Evolutionary conservation across 495 filamentous ascomycete species (phyloP).

Genomic region (Aspergillus saccharolyticus): DNA sequence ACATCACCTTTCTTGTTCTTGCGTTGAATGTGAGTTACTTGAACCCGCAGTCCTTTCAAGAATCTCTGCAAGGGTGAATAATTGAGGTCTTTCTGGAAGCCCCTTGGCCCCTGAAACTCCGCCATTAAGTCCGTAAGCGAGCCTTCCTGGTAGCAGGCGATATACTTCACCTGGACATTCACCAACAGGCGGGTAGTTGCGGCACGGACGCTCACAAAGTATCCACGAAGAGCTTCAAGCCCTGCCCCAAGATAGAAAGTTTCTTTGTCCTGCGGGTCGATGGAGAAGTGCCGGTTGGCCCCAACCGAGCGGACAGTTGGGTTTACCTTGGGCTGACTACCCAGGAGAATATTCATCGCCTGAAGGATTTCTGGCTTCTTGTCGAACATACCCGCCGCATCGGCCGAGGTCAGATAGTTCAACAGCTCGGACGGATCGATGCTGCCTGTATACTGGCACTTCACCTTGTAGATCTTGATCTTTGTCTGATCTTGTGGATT

Average conservation of each 20-base stretch:
- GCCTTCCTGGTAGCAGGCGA: slow-evolving; percentile 36
- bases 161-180: slow-evolving; percentile 51
- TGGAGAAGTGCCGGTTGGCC: slow-evolving; percentile 38
- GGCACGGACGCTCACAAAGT: slow-evolving; percentile 61
- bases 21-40: slow-evolving; percentile 31
- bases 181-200: slow-evolving; percentile 60
- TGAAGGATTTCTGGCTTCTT: slow-evolving; percentile 40
- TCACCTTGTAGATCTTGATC: slow-evolving; percentile 43
- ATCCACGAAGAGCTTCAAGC: slow-evolving; percentile 55
- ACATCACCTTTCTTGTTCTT: slow-evolving; percentile 33
- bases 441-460: slow-evolving; percentile 34
- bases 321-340: slow-evolving; percentile 34
- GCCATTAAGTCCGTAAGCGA: slow-evolving; percentile 25
- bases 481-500: too few species aligned
- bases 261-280: slow-evolving; percentile 23
- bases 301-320: slow-evolving; percentile 29
- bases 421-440: slow-evolving; percentile 47
- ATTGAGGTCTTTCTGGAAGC: too few species aligned
- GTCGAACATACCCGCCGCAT: slow-evolving; percentile 33
- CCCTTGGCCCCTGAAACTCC: too few species aligned
- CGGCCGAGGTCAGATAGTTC: slow-evolving; percentile 49
- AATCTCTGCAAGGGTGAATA: slow-evolving; percentile 35
- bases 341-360: slow-evolving; percentile 51
- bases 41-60: slow-evolving; percentile 43
- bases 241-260: slow-evolving; percentile 32